phyloP scores from a whole-genome alignment of 2,329 filamentous ascomycete species.

The Aspergillus candidus region DNA sequence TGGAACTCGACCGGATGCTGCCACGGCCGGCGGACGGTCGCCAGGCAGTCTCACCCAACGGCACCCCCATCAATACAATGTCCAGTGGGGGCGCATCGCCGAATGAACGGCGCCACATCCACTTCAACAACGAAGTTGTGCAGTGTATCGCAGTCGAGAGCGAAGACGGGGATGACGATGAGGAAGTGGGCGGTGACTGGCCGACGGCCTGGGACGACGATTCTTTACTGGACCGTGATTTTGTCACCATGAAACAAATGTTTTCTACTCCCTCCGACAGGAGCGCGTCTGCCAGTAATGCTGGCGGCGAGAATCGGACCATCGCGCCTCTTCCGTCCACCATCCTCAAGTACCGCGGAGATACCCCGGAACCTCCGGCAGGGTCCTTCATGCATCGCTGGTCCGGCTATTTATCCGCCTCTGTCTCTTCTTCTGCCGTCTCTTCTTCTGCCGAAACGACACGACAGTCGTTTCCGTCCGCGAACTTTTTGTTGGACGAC shows the following conservation, averaged over 20 bases:
- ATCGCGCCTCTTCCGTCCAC: constrained; percentile 85
- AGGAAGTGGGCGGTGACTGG: constrained; percentile 27
- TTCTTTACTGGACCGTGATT: constrained; percentile 67
- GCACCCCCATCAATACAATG: constrained; percentile 58
- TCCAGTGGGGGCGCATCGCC: constrained; percentile 67
- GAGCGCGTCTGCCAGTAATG: constrained; percentile 52
- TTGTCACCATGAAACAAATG: constrained; percentile 74
- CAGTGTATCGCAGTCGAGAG: constrained; percentile 91
- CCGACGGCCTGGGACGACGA: constrained; percentile 41
- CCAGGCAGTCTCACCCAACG: constrained; percentile 29
- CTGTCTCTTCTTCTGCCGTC: constrained; percentile 53
- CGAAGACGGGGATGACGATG: constrained; percentile 65
- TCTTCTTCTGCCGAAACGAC: constrained; percentile 73
- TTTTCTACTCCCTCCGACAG: constrained; percentile 47
- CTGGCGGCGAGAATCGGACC: constrained; percentile 65
- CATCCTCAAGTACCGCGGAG: constrained; percentile 75
- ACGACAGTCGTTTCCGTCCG: constrained; percentile 61
- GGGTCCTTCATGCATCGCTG: constrained; percentile 26
- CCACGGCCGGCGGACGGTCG: constrained; percentile 21
- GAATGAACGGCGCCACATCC: constrained; percentile 71
- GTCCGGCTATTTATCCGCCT: constrained; percentile 39
- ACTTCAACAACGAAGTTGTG: constrained; percentile 92
- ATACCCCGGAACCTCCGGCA: constrained; percentile 59
- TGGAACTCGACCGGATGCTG: constrained; percentile 60
- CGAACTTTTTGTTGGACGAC: constrained; percentile 59